phyloP scores from a whole-genome alignment of 1,284 basidiomycete species.

The Ustilago esculenta region DNA sequence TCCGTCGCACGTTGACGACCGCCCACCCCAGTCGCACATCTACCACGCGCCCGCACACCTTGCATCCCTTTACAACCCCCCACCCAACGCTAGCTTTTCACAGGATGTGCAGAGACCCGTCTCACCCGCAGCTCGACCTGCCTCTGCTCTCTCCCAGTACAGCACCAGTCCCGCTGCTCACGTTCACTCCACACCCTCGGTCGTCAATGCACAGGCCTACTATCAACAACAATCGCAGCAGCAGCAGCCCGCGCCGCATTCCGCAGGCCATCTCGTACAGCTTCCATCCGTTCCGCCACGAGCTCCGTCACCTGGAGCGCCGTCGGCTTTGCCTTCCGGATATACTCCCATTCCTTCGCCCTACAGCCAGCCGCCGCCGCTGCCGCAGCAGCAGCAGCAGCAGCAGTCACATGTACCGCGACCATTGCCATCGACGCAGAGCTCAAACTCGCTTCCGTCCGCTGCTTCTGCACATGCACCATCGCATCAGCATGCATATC shows the following conservation, averaged over 20 bases:
- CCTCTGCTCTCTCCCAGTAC: conserved; percentile 34
- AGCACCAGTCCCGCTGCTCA: conserved; percentile 23
- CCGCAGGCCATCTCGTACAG: conserved; percentile 14
- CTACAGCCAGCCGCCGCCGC: conserved; percentile 19
- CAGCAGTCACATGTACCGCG: conserved; percentile 18
- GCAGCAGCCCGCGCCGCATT: conserved; percentile 9
- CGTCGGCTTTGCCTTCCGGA: neutral
- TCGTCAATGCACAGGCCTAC: conserved; percentile 47
- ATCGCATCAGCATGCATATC: conserved; percentile 12
- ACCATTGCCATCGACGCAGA: conserved; percentile 40
- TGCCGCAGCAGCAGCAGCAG: conserved; percentile 2
- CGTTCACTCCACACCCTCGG: conserved; percentile 22
- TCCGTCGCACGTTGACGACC: conserved; percentile 18
- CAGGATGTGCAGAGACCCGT: conserved; percentile 29
- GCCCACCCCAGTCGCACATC: conserved; percentile 43
- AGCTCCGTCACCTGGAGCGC: conserved; percentile 24
- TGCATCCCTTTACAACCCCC: conserved; percentile 40
- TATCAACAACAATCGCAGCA: conserved; percentile 32
- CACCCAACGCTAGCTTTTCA: neutral
- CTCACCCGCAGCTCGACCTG: conserved; percentile 32
- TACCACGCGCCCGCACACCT: conserved; percentile 44
- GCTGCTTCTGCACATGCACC: conserved; percentile 7
- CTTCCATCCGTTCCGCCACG: conserved; percentile 25
- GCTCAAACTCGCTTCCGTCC: conserved; percentile 12
- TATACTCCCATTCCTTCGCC: conserved; percentile 38